These are phyloP conservation scores for Pseudogymnoascus sp. DNA, from an alignment of 2,329 filamentous ascomycete species.

Conservation along the genomic window DNA sequence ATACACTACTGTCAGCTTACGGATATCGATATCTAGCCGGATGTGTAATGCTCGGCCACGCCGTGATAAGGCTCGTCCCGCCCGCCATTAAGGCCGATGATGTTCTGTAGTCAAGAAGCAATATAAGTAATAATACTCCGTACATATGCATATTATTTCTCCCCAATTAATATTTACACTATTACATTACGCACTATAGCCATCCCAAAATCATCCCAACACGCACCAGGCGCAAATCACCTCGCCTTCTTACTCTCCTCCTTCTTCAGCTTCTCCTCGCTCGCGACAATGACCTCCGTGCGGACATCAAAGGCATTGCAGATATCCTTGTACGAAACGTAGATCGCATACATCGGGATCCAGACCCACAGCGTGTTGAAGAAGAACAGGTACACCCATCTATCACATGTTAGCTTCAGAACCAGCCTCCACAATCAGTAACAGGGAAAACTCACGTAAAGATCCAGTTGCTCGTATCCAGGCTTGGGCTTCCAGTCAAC, in stretches of 20 bases:
- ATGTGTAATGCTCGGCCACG: not conserved
- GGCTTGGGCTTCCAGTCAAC: slow-evolving; percentile 53
- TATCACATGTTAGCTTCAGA: not conserved
- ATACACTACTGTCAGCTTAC: not conserved
- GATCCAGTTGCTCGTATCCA: slow-evolving; percentile 60
- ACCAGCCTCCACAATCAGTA: too few relatives aligned
- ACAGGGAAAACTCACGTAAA: slow-evolving; percentile 34
- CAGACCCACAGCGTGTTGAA: slow-evolving; percentile 63
- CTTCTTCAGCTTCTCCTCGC: slow-evolving; percentile 29
- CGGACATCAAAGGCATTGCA: slow-evolving; percentile 43
- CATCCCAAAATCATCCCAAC: not conserved
- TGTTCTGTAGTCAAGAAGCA: not conserved
- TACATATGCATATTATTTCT: not conserved
- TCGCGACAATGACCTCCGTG: slow-evolving; percentile 21
- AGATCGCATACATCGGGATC: slow-evolving; percentile 52
- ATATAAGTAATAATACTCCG: not conserved
- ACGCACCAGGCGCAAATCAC: slow-evolving; percentile 2
- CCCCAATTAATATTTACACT: not conserved
- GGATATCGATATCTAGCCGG: not conserved
- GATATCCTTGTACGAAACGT: slow-evolving; percentile 47
- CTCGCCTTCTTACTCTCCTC: slow-evolving; percentile 19
- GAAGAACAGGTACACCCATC: slow-evolving; percentile 59
- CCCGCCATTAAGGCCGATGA: not conserved
- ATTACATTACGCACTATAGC: not conserved
- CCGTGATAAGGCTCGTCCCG: not conserved